These are phyloP conservation scores for Platanthera zijinensis DNA, from an alignment of 106 monocot species.

Conservation along the genomic window DNA sequence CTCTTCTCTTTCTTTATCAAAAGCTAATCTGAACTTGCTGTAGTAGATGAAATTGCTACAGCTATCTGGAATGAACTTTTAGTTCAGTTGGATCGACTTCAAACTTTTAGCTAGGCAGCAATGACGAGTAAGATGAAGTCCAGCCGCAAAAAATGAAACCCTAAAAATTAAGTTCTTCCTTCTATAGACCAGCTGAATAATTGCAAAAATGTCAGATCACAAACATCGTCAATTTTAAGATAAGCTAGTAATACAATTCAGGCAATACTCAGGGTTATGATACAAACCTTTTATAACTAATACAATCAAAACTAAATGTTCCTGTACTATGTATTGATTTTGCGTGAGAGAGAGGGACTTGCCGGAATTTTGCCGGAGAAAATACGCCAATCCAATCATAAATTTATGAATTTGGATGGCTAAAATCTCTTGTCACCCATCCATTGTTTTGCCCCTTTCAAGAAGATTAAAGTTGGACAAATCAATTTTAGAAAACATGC, in stretches of 20 bases:
- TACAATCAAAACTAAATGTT: not conserved
- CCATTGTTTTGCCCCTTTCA: conserved; percentile 58
- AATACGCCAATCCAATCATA: conserved; percentile 97
- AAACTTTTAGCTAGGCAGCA: too few relatives aligned
- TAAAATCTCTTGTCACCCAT: conserved; percentile 65
- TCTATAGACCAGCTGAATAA: conserved; percentile 44
- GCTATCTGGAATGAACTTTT: too few relatives aligned
- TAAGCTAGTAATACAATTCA: not conserved
- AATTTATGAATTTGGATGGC: conserved; percentile 50
- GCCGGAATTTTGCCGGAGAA: conserved; percentile 93
- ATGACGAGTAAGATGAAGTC: too few relatives aligned
- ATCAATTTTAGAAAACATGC: not conserved
- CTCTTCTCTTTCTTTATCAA: too few relatives aligned
- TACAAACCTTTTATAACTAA: not conserved
- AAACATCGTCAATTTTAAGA: not conserved
- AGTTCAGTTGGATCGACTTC: too few relatives aligned
- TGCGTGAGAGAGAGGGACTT: not conserved
- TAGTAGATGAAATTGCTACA: too few relatives aligned
- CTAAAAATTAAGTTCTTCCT: too few relatives aligned
- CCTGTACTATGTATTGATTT: not conserved
- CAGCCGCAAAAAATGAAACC: too few relatives aligned
- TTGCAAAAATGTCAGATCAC: not conserved
- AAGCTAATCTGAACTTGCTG: too few relatives aligned
- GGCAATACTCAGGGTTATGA: not conserved
- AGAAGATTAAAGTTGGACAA: not conserved